Evolutionary conservation across 306 rosid species (phyloP).

Genomic region (Cucumis hystrix): DNA sequence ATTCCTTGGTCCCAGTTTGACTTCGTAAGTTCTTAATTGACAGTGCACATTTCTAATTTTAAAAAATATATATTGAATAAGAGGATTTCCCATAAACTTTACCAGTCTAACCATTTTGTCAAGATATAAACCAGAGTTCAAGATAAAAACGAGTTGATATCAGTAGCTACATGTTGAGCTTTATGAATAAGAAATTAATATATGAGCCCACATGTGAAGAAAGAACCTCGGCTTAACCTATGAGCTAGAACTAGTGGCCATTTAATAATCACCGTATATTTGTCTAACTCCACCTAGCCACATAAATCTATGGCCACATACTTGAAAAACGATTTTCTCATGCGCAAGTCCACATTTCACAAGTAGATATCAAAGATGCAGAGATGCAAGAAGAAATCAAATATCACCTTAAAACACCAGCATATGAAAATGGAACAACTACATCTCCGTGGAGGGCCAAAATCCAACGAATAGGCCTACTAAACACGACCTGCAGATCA

Average conservation of each 20-base stretch:
- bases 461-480: slow-evolving; percentile 94
- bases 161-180: not conserved
- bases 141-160: not conserved
- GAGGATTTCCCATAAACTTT: not conserved
- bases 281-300: not conserved
- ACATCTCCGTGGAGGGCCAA: slow-evolving; percentile 76
- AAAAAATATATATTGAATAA: not conserved
- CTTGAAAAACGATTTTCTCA: not conserved
- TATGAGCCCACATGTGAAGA: not conserved
- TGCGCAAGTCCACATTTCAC: not conserved
- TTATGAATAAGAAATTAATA: not conserved
- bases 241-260: not conserved
- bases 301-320: not conserved
- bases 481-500: slow-evolving; percentile 61
- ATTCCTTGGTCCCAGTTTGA: not conserved
- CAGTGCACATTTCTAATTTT: not conserved
- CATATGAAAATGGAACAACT: slow-evolving; percentile 69
- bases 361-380: not conserved
- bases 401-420: slow-evolving; percentile 66
- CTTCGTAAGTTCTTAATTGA: not conserved
- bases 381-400: not conserved
- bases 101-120: not conserved
- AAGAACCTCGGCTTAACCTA: not conserved
- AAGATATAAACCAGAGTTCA: not conserved
- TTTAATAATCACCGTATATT: not conserved